A percentile compares a stretch with the other conserved stretches of the same genome.
phyloP scores from a whole-genome alignment of 441 rosid species.

The Syzygium syzygioides region DNA sequence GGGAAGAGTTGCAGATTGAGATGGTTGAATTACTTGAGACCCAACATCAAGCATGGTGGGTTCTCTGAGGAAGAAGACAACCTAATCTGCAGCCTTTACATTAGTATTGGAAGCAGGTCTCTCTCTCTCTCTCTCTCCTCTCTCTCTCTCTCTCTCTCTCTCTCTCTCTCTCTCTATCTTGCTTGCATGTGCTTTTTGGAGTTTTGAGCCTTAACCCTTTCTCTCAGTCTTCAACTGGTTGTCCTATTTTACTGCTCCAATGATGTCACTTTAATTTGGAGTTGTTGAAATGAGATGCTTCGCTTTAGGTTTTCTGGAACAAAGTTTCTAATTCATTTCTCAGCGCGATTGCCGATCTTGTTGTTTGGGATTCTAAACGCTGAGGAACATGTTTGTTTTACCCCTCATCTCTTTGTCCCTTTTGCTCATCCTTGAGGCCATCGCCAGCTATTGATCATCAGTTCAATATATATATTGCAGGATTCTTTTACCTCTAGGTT shows the following conservation, averaged over 20 bases:
- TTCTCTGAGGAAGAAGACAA: constrained; percentile 5
- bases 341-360: neutral
- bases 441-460: neutral
- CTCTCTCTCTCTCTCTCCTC: neutral
- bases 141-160: neutral
- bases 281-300: neutral
- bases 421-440: neutral
- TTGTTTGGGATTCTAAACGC: neutral
- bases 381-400: neutral
- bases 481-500: neutral
- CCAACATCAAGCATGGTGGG: constrained; percentile 6
- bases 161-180: neutral
- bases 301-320: neutral
- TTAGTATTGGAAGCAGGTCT: constrained; percentile 3
- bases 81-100: constrained; percentile 7
- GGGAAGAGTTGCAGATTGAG: constrained; percentile 1
- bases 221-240: neutral
- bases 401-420: neutral
- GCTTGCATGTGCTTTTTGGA: neutral
- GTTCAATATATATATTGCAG: neutral
- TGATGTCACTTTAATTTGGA: neutral
- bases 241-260: neutral
- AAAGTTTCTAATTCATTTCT: neutral
- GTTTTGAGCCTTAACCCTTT: neutral
- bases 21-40: constrained; percentile 1